A percentile compares a stretch with the other conserved stretches of the same genome.
Evolutionary conservation across 345 rosid species (phyloP).

Genomic region (Erucastrum elatum): DNA sequence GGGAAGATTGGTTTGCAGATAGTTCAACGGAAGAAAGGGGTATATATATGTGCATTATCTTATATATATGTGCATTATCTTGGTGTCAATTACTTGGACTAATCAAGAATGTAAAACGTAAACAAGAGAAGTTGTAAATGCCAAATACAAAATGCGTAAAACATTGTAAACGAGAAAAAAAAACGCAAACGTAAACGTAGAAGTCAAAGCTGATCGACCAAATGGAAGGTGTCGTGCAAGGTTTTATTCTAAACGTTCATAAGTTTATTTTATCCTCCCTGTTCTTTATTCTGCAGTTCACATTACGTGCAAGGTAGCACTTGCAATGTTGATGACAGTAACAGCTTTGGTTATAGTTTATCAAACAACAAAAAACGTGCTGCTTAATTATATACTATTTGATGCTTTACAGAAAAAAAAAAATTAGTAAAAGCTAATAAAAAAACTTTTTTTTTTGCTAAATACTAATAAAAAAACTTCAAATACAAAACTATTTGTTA

Average conservation of each 20-base stretch:
- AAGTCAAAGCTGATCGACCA: constrained; percentile 29
- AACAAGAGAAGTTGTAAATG: not conserved
- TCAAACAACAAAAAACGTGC: not conserved
- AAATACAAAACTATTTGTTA: not conserved
- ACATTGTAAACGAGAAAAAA: constrained; percentile 14
- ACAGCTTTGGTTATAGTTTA: constrained; percentile 5
- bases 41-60: constrained; percentile 2
- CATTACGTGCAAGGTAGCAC: constrained; percentile 33
- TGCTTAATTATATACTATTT: not conserved
- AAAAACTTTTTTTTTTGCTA: too few relatives aligned
- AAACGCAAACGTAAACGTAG: constrained; percentile 34
- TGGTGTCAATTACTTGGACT: constrained; percentile 2
- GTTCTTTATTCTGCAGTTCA: constrained; percentile 8
- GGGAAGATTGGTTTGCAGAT: constrained; percentile 13
- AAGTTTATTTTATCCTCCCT: constrained; percentile 5
- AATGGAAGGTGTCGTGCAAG: constrained; percentile 37
- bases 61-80: constrained; percentile 2
- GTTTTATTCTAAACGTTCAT: constrained; percentile 8
- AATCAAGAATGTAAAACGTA: constrained; percentile 2
- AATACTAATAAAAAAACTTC: too few relatives aligned
- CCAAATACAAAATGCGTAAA: constrained; percentile 28
- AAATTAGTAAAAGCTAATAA: too few relatives aligned
- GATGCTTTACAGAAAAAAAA: too few relatives aligned
- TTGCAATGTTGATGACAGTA: constrained; percentile 4
- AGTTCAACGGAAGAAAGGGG: constrained; percentile 16